Evolutionary conservation across 805 yeast species (phyloP), one percentile per base, ranked within the genome.

Genomic region (Hanseniaspora meyeri): DNA sequence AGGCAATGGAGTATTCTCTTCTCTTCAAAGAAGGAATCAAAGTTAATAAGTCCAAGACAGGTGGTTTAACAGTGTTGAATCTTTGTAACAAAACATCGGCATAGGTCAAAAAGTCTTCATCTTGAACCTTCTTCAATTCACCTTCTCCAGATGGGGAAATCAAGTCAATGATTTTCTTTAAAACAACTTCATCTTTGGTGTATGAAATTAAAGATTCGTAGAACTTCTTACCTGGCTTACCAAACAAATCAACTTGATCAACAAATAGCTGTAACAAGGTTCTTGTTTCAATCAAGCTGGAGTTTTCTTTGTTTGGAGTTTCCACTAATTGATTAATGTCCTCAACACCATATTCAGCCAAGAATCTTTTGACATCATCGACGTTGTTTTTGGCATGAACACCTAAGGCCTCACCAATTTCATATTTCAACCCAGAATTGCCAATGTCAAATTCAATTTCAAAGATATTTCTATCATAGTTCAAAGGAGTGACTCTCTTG

Each of bases 1-100:
- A 90, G 3, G 97, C 97, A 70, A 91, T 91, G 14, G 97, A 91
- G 70, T 91, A 91, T 72, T 91, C 97, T 76, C 97, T 86, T 76
- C 97, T 85, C 77, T 91, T 91, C 67, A 90, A 77, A 17, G 95
- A 90, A 24, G 95, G 81, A 61, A 91, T 78, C 58, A 91, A 71
- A 63, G 77, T 77, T 38, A 84, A 80, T 63, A 91, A 77, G 27
- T 86, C 88, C 57, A 74, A 76, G 57, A 85, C 73, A 4, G 80
- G 64, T 29, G 97, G 97, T 69, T 83, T 82, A 27, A 91, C 95
- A 58, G 90, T 82, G 62, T 79, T 75, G 77, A 86, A 91, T 66
- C 85, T 80, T 62, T 79, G 80, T 6, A 38, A 9, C 62, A 90
- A 77, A 59, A 90, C 77, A 68, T 91, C 97, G 53, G 81, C 86